Evolutionary conservation across 352 stramenopile species (phyloP), one percentile per base, ranked within the genome.

Genomic region (Globisporangium cylindrosporum): DNA sequence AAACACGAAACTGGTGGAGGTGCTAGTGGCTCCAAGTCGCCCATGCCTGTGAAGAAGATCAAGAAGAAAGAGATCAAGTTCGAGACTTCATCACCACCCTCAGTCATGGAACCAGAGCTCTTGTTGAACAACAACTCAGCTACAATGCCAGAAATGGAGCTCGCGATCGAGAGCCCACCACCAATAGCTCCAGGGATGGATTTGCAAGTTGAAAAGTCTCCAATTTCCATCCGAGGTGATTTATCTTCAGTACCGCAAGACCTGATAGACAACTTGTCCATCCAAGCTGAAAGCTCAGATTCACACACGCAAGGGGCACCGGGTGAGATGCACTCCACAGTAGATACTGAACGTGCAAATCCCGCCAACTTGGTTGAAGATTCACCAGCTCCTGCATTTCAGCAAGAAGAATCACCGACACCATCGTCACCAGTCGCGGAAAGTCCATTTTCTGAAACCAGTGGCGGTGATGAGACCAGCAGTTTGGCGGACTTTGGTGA

Each of bases 21-120:
- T 36, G 7, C n/a, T 27, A 41, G 57, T n/a, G 63, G 38, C 4
- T 34, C 25, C n/a, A 64, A 67, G 48, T 24, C 62, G 1, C 8
- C 53, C 18, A 59, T 38, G 12, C 60, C 27, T 5, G 15, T 12
- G 9, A 62, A 66, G 43, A 69, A 69, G 64, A 59, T 15, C 38
- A 46, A 59, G 64, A 49, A 29, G 22, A 64, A 69, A 46, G 64
- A 59, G 29, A 29, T 64, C 41, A 69, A 62, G 36, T 64, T 64
- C 12, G 41, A 59, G 4, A 7, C 59, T 4, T 24, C 41, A 53
- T 4, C 9, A 53, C 8, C 25, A 5, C 12, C 38, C 4, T 2
- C 38, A 46, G 12, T 18, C 12, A 12, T 5, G 1, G 38, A 46
- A 20, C 38, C 10, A 46, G 38, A 18, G 38, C 10, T 12, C 1